Evolutionary conservation across 257 asterid genomes (phyloP).

Genomic region (Solanum medicagineum): DNA sequence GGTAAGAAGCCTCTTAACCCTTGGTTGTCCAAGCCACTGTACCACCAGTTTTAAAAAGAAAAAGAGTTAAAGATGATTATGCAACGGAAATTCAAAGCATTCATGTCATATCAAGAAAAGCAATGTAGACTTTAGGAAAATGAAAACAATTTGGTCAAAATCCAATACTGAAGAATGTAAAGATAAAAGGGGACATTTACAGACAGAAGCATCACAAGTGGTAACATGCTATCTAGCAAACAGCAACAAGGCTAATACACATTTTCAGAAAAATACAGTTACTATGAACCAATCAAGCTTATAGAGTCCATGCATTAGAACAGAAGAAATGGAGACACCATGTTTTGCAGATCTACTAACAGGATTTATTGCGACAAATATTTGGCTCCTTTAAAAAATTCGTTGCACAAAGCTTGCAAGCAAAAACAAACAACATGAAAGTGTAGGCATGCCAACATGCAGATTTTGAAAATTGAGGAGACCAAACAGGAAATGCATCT

Average conservation of each 20-base stretch:
- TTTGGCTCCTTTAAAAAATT: background rate
- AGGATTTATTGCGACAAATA: background rate
- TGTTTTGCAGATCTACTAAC: background rate
- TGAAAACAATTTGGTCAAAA: background rate
- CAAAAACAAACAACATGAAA: background rate
- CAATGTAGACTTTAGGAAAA: background rate
- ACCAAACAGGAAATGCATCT: background rate
- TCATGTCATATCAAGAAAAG: background rate
- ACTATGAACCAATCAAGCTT: background rate
- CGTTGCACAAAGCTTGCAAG: background rate
- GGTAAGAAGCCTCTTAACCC: conserved; percentile 86
- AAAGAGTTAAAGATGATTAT: background rate
- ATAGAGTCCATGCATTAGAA: background rate
- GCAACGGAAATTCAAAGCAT: background rate
- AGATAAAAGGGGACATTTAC: background rate
- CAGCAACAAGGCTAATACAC: background rate
- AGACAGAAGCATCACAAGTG: background rate
- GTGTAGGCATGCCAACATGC: background rate
- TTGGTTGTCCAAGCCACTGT: conserved; percentile 89
- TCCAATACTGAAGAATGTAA: background rate
- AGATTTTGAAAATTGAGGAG: background rate
- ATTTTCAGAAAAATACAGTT: background rate
- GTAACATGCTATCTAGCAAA: background rate
- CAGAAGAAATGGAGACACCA: background rate
- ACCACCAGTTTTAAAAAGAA: conserved; percentile 6